Percentiles rank a stretch among this genome's conserved stretches.
Conservation (phyloP, 345 rosid species). For the Gossypioides kirkii region DNA sequence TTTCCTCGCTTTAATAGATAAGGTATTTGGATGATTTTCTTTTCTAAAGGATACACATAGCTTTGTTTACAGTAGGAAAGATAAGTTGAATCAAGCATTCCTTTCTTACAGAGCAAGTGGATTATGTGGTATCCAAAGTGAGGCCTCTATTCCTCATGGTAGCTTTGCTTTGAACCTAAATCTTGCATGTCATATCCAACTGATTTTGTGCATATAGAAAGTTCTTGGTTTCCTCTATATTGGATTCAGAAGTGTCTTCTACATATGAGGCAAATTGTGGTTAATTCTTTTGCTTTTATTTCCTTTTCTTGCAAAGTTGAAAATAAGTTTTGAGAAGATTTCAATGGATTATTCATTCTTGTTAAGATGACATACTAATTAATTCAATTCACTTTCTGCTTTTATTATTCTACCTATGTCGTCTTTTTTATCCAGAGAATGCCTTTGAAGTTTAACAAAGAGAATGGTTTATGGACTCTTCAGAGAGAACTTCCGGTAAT, state of each 20-base stretch:
- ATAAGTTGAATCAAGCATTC: not conserved
- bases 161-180: not conserved
- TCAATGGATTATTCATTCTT: not conserved
- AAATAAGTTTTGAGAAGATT: not conserved
- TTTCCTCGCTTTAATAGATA: not conserved
- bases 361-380: not conserved
- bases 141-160: not conserved
- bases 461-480: conserved; percentile 59
- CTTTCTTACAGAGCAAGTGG: too few relatives aligned
- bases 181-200: not conserved
- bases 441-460: conserved; percentile 55
- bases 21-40: not conserved
- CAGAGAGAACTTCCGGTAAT: conserved; percentile 68
- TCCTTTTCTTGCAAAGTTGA: not conserved
- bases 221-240: not conserved
- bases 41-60: not conserved
- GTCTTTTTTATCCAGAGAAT: conserved; percentile 44
- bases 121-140: too few relatives aligned
- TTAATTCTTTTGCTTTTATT: not conserved
- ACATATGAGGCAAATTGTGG: not conserved
- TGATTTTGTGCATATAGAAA: not conserved
- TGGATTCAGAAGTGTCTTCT: not conserved
- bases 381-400: not conserved
- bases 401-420: not conserved
- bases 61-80: not conserved